Evolutionary conservation across 2,329 filamentous ascomycete species (phyloP).

Genomic region (Hypoxylon sp.): DNA sequence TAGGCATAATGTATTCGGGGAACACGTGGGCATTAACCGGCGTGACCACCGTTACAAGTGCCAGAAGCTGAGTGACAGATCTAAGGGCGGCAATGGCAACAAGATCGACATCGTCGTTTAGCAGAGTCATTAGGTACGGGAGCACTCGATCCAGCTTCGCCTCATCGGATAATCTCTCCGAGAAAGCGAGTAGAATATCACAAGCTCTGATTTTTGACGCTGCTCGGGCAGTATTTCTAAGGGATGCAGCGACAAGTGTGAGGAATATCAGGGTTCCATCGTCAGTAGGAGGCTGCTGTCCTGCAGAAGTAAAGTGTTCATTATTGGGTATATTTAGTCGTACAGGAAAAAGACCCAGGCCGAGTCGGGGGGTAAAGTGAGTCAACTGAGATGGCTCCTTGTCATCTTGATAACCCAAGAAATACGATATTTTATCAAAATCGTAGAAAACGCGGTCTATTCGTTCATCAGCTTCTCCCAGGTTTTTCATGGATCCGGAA

Average conservation of each 20-base stretch:
- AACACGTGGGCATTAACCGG: conserved; percentile 79
- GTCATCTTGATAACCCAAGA: conserved; percentile 80
- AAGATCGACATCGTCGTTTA: conserved; percentile 85
- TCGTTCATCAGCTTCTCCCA: conserved; percentile 90
- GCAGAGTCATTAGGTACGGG: conserved; percentile 86
- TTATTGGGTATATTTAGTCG: conserved; percentile 90
- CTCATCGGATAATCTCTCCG: conserved; percentile 92
- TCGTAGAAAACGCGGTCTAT: conserved; percentile 95
- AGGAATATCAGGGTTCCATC: conserved; percentile 95
- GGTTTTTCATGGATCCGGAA: conserved; percentile 76
- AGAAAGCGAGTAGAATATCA: conserved; percentile 91
- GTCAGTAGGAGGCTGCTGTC: conserved; percentile 75
- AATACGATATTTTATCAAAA: conserved; percentile 98
- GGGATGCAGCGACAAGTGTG: conserved; percentile 87
- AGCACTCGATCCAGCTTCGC: conserved; percentile 94
- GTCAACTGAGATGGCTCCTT: conserved; percentile 50
- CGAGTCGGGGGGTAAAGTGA: conserved; percentile 63
- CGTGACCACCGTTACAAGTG: conserved; percentile 89
- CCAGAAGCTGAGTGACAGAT: conserved; percentile 88
- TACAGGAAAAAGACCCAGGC: conserved; percentile 79
- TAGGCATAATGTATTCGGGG: conserved; percentile 76
- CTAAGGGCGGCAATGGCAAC: conserved; percentile 89
- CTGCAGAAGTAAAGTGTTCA: conserved; percentile 76
- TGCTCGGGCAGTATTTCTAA: conserved; percentile 89
- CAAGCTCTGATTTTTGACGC: conserved; percentile 91